Conservation (phyloP, 2,329 filamentous ascomycete genomes). For the Colletotrichum siamense region DNA sequence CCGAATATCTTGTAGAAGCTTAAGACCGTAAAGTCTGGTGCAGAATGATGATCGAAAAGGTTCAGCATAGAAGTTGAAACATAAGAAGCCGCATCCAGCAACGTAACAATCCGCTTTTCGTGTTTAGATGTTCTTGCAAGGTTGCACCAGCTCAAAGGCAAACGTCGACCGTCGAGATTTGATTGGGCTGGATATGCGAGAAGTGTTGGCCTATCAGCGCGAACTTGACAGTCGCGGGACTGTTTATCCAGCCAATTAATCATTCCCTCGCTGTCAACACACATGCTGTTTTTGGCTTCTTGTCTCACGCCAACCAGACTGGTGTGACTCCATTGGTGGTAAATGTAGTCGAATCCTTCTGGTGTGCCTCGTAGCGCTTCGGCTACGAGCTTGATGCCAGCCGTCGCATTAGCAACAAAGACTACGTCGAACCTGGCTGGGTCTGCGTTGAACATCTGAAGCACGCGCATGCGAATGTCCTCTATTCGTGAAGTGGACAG, state of each 20-base stretch:
- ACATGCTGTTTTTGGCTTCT: constrained; percentile 54
- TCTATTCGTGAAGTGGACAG: background rate
- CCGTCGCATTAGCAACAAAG: constrained; percentile 67
- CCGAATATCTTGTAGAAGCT: constrained; percentile 99
- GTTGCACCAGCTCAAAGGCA: constrained; percentile 69
- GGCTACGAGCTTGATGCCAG: constrained; percentile 66
- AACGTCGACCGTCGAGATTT: constrained; percentile 84
- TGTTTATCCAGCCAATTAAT: background rate
- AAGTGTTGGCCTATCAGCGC: constrained; percentile 36
- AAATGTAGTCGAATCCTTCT: constrained; percentile 63
- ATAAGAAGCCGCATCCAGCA: constrained; percentile 73
- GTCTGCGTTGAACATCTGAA: constrained; percentile 63
- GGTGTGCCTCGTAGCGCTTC: constrained; percentile 62
- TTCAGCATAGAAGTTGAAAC: constrained; percentile 80
- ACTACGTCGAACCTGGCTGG: constrained; percentile 65
- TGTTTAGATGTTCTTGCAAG: background rate
- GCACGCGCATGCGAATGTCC: constrained; percentile 43
- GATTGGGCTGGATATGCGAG: constrained; percentile 93
- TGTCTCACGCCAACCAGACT: constrained; percentile 74
- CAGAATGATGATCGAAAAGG: constrained; percentile 61
- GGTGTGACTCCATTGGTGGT: constrained; percentile 67
- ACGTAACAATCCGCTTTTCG: background rate
- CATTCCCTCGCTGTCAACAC: constrained; percentile 32
- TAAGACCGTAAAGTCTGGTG: constrained; percentile 84
- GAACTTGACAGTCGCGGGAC: constrained; percentile 28